These are phyloP conservation scores for Lepidopterella palustris DNA, from an alignment of 495 filamentous ascomycete genomes.

Conservation along the genomic window DNA sequence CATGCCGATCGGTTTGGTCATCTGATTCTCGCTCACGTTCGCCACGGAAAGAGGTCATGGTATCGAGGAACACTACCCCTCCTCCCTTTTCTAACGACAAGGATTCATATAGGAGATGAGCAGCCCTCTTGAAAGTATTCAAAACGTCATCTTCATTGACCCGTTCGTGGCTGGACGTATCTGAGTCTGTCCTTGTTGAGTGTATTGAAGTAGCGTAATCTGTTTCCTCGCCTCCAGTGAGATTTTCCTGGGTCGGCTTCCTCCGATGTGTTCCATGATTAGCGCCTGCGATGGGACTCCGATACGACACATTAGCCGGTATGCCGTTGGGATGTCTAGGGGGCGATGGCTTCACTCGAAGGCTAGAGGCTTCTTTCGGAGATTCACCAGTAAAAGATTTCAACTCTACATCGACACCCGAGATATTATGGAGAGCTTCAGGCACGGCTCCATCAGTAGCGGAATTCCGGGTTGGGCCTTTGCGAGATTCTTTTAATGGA, in stretches of 20 bases:
- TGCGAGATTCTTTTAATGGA: neutral
- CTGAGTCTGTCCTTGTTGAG: neutral
- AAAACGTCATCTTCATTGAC: neutral
- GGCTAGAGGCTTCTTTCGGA: neutral
- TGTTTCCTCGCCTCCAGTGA: neutral
- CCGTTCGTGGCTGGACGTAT: neutral
- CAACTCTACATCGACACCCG: neutral
- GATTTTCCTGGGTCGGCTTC: neutral
- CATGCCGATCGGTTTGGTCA: neutral
- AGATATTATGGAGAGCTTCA: neutral
- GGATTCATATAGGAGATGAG: slow-evolving; percentile 52
- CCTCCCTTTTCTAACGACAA: slow-evolving; percentile 47
- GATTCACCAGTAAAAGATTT: neutral
- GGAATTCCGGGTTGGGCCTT: neutral
- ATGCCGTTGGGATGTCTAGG: neutral
- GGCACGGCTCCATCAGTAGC: neutral
- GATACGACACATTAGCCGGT: too few relatives aligned
- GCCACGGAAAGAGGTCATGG: neutral
- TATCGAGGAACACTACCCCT: slow-evolving; percentile 47
- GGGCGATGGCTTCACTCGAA: neutral
- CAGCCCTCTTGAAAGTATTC: slow-evolving; percentile 47
- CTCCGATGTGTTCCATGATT: neutral
- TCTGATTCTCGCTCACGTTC: neutral
- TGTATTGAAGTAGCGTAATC: neutral
- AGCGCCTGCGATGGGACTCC: neutral